Evolutionary conservation across 1,139 yeast genomes (phyloP), one percentile per base, ranked within the genome.

Genomic region (Sugiyamaella castrensis): DNA sequence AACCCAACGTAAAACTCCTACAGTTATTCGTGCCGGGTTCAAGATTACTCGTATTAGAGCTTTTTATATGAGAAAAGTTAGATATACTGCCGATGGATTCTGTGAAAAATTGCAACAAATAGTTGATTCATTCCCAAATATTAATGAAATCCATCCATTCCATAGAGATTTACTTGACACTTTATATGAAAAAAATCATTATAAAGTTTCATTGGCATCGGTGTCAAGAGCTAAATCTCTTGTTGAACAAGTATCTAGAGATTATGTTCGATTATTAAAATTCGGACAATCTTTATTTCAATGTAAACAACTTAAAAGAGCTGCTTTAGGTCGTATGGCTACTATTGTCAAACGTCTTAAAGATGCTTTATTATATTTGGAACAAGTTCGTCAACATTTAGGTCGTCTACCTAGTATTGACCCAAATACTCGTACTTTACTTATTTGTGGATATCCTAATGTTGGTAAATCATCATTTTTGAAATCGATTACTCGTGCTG

Each of bases 261-360:
- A 92, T 74, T 92, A 92, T 68, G 85, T 82, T 57, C 81, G 99
- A 68, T 79, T 92, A 62, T 78, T 92, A 66, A 92, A 92, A 74
- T 92, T 89, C 66, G 98, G 98, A 64, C 98, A 92, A 75, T 89
- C 98, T 27, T 76, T 92, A 57, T 94, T 89, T 73, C 98, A 94
- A 74, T 92, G 99, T 78, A 92, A 92, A 73, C 98, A 94, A 74
- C 81, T 92, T 69, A 92, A 92, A 72, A 80, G 97, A 65, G 99
- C 99, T 59, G 99, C 98, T 33, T 76, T 92, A 61, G 99, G 99
- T 77, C 86, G 99, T 73, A 92, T 92, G 99, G 98, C 98, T 51
- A 92, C 99, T 44, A 88, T 92, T 64, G 82, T 84, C 63, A 92
- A 92, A 76, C 88, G 94, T 63, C 80, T 92, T 66, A 94, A 91